Percentiles rank a stretch among this genome's conserved stretches.
phyloP scores from a whole-genome alignment of 139 green algal genomes.

The Haematococcus sp. region DNA sequence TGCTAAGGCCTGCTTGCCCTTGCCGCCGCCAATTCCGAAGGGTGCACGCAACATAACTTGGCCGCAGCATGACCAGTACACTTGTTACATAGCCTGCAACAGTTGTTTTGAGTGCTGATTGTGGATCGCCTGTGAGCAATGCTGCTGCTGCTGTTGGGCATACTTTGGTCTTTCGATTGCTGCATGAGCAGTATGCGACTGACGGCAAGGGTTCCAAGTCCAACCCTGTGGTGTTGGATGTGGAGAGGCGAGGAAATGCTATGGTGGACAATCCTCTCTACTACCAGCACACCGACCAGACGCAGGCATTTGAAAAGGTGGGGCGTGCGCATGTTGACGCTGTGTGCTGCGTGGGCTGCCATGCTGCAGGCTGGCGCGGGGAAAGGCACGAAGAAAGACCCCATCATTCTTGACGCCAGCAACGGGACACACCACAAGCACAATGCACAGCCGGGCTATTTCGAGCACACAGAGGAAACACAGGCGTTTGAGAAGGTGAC shows the following conservation, averaged over 20 bases:
- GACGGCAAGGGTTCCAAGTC: conserved; percentile 4
- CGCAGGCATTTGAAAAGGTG: conserved; percentile 54
- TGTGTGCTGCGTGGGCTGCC: too few species aligned
- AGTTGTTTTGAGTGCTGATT: too few species aligned
- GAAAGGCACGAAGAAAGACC: conserved; percentile 3
- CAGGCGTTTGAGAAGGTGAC: conserved; percentile 54
- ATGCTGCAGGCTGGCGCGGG: background rate
- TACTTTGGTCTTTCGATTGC: background rate
- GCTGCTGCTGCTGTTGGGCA: background rate
- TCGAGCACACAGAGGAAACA: conserved; percentile 55
- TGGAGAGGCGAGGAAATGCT: background rate
- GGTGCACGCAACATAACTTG: too few species aligned
- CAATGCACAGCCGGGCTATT: conserved; percentile 31
- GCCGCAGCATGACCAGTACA: too few species aligned
- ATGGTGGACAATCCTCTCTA: conserved; percentile 33
- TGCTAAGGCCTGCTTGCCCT: too few species aligned
- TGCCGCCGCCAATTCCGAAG: too few species aligned
- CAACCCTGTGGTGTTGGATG: conserved; percentile 10
- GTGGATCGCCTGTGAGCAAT: too few species aligned
- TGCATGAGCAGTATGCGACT: conserved; percentile 1
- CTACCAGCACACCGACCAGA: conserved; percentile 48
- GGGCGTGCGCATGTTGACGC: background rate
- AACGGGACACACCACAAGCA: background rate
- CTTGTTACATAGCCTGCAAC: too few species aligned
- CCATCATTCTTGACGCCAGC: background rate